A percentile compares a stretch with the other conserved stretches of the same genome.
Conservation (phyloP, 2,329 filamentous ascomycete genomes). For the Gnomoniopsis smithogilvyi region DNA sequence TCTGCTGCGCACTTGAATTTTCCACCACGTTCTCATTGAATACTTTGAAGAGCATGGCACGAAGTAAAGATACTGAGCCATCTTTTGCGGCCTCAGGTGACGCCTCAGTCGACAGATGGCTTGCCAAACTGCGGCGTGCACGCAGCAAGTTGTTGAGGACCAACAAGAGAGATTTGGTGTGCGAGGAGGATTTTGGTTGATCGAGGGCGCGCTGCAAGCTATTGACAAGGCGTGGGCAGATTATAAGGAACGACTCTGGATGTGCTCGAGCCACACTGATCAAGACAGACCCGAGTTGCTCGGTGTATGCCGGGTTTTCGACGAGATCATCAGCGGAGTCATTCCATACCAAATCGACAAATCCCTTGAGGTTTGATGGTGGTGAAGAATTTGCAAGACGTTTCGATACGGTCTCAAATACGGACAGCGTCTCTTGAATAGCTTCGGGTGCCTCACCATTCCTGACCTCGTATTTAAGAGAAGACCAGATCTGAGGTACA, state of each 20-base stretch:
- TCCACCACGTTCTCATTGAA: slow-evolving; percentile 31
- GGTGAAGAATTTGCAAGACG: slow-evolving; percentile 15
- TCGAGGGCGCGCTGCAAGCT: slow-evolving; percentile 47
- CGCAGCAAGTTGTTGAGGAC: slow-evolving; percentile 47
- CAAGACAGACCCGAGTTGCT: slow-evolving; percentile 33
- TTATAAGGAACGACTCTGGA: slow-evolving; percentile 43
- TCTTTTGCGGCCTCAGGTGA: not conserved
- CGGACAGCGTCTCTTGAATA: slow-evolving; percentile 53
- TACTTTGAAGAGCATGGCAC: slow-evolving; percentile 38
- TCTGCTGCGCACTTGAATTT: slow-evolving; percentile 33
- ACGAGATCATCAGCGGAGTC: slow-evolving; percentile 51
- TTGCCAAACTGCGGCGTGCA: slow-evolving; percentile 12
- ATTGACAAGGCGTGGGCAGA: slow-evolving; percentile 44
- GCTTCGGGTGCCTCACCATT: slow-evolving; percentile 58
- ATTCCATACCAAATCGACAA: slow-evolving; percentile 45
- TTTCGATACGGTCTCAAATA: slow-evolving; percentile 49
- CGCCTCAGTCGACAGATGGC: slow-evolving; percentile 2
- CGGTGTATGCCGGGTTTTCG: slow-evolving; percentile 49
- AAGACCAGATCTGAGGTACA: slow-evolving; percentile 51
- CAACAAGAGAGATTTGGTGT: slow-evolving; percentile 49
- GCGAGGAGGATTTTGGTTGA: slow-evolving; percentile 46
- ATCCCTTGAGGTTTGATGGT: slow-evolving; percentile 38
- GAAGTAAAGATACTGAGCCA: slow-evolving; percentile 32
- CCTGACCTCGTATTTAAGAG: slow-evolving; percentile 61
- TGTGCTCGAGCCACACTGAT: slow-evolving; percentile 34